Conservation (phyloP, 805 yeast genomes). For the Candida glaebosa region DNA sequence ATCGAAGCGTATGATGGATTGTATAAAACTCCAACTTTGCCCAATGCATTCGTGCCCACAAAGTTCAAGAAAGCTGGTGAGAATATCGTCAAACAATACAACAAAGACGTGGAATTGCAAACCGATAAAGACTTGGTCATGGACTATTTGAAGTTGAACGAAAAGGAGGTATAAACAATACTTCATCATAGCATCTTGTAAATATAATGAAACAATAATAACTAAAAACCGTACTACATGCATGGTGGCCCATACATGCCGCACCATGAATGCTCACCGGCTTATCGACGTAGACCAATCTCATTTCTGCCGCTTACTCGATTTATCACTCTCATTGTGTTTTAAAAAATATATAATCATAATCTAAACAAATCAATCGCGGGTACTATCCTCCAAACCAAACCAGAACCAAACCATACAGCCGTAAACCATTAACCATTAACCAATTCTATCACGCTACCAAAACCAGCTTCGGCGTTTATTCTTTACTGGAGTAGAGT, state of each 20-base stretch:
- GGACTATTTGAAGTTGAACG: constrained; percentile 23
- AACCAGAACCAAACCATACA: neutral
- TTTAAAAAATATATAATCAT: neutral
- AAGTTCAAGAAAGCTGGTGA: constrained; percentile 24
- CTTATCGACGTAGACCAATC: too few species aligned
- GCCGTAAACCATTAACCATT: constrained; percentile 1
- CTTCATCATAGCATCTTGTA: neutral
- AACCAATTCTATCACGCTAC: constrained; percentile 9
- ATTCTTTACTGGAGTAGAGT: neutral
- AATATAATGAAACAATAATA: neutral
- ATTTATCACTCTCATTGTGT: too few species aligned
- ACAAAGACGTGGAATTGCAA: constrained; percentile 19
- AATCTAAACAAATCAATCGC: neutral
- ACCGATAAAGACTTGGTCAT: constrained; percentile 28
- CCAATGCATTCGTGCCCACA: constrained; percentile 35
- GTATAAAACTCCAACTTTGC: constrained; percentile 41
- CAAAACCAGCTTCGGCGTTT: constrained; percentile 19
- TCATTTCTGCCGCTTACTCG: too few species aligned
- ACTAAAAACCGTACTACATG: neutral
- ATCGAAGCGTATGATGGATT: constrained; percentile 74
- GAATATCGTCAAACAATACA: constrained; percentile 14
- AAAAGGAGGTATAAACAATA: neutral
- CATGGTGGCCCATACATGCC: too few species aligned
- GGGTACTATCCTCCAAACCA: too few species aligned
- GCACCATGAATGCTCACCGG: too few species aligned